These are phyloP conservation scores for Fusarium circinatum DNA, from an alignment of 2,329 filamentous ascomycete species.

Conservation along the genomic window DNA sequence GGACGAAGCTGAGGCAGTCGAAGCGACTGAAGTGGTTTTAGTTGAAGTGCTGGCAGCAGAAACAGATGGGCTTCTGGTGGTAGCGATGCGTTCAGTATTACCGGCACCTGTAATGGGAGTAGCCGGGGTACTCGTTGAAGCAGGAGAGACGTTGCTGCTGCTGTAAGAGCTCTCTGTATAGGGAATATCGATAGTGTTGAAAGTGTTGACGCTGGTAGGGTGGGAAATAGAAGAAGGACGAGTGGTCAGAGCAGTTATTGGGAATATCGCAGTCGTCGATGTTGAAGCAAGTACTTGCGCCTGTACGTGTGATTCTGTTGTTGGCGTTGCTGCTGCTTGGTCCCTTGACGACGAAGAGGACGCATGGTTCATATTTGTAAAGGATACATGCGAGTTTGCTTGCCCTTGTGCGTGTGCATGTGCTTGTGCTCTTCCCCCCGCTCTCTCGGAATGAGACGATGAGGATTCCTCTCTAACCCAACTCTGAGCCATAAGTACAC, in stretches of 20 bases:
- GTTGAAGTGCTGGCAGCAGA: constrained; percentile 5
- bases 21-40: neutral
- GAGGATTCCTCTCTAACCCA: constrained; percentile 37
- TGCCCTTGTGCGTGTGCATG: constrained; percentile 1
- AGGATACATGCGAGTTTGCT: constrained; percentile 9
- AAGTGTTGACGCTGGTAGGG: neutral
- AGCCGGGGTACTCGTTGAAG: constrained; percentile 28
- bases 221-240: constrained; percentile 16
- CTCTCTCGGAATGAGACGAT: constrained; percentile 33
- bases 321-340: constrained; percentile 12
- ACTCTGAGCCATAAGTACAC: constrained; percentile 28
- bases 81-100: neutral
- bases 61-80: constrained; percentile 9
- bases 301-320: neutral
- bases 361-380: constrained; percentile 12
- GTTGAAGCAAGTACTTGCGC: neutral
- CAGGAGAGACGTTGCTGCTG: constrained; percentile 33
- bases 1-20: constrained; percentile 7
- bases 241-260: constrained; percentile 10
- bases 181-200: constrained; percentile 19
- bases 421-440: constrained; percentile 8
- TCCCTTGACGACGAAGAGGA: constrained; percentile 17
- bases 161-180: constrained; percentile 30
- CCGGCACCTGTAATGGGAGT: constrained; percentile 19
- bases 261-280: constrained; percentile 4